These are phyloP conservation scores for Pilasporangium apinafurcum DNA, from an alignment of 352 stramenopile species.

Conservation along the genomic window DNA sequence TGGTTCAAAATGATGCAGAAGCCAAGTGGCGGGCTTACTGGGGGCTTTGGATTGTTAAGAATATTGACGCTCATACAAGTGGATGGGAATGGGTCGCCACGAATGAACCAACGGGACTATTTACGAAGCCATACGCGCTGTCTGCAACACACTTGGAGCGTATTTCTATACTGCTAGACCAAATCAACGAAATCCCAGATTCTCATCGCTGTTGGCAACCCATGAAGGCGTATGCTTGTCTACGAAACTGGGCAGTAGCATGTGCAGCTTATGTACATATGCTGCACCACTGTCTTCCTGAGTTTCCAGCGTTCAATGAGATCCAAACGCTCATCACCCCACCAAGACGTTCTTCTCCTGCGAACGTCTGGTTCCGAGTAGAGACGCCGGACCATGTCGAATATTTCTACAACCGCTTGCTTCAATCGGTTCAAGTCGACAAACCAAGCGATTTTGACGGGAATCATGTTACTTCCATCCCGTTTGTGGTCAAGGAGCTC, in stretches of 20 bases:
- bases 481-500: constrained; percentile 31
- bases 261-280: constrained; percentile 56
- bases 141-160: constrained; percentile 26
- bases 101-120: constrained; percentile 57
- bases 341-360: constrained; percentile 36
- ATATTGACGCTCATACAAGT: constrained; percentile 54
- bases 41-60: constrained; percentile 73
- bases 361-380: constrained; percentile 59
- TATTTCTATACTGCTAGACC: constrained; percentile 21
- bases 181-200: constrained; percentile 6
- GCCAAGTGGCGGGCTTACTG: constrained; percentile 40
- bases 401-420: constrained; percentile 63
- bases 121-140: constrained; percentile 67
- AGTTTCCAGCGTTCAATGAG: constrained; percentile 29
- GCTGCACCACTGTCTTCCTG: constrained; percentile 34
- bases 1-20: constrained; percentile 13
- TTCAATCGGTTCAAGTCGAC: constrained; percentile 33
- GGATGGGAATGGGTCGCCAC: constrained; percentile 61
- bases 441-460: constrained; percentile 53
- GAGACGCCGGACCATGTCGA: constrained; percentile 32
- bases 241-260: constrained; percentile 40
- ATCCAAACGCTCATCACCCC: constrained; percentile 37
- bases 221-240: constrained; percentile 40
- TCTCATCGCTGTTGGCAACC: constrained; percentile 44
- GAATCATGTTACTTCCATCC: constrained; percentile 31